Base-by-base conservation (phyloP, 495 filamentous ascomycete genomes). In the Hypoxylon cercidicola region DNA sequence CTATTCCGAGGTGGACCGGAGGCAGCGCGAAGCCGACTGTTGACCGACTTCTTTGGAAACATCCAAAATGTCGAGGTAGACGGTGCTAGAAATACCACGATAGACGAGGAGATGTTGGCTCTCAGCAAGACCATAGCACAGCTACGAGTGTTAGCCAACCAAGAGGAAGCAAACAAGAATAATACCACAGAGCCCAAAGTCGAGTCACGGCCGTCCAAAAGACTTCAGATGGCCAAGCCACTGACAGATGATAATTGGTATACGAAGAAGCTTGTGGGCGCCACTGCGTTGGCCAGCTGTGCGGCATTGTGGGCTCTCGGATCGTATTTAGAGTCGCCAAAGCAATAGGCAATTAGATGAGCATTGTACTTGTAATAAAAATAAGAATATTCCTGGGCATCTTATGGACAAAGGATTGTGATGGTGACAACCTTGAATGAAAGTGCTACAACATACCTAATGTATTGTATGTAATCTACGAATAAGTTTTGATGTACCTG, bases 11-110 rank as follows among this genome's bases (percentile, higher is more conserved):
- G 92, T 10, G 91, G 91, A 13, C 88, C 90, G 48, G 79, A 87
- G 37, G 89, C 83, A 19, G 90, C 85, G 1, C 84, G 93, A 21
- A 83, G 89, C 52, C 86, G 93, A 45, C 74, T 88, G 10, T 84
- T 99, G 45, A 96, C 96, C 64, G 95, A 99, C 75, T 99, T 99
- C 78, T 99, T 99, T 71, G 95, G 95, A 1, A 99, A 98, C 75
- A 93, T 97, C 5, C 95, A 98, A 74, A 95, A 93, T 62, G 93
- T 99, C 12, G 93, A 98, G 77, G 86, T 97, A 3, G 93, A 96
- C 62, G 79, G 76, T 4, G 72, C 75, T 30, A 79, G 74, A 47
- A 83, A 84, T 63, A 68, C 68, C 20, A 88, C 85, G 13, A 81
- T 92, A 73, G 87, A 89, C 64, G 88, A 95, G 71, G 93, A 97